Conservation (phyloP, 1,284 basidiomycete species). For the Tylopilus orsonianus region DNA sequence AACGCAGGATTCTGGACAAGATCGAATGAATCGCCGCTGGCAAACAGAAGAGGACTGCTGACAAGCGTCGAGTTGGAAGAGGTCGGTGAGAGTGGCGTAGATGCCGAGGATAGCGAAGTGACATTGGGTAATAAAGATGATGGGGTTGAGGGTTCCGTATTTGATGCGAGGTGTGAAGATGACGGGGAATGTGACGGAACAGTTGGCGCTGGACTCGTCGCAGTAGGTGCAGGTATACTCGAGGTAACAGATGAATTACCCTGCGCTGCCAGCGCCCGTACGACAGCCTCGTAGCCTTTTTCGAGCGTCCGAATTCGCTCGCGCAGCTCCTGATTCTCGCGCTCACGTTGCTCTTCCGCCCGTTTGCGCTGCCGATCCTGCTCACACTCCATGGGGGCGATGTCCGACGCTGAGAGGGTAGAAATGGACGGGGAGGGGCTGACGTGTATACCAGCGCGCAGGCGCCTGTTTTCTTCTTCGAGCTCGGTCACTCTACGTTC, state of each 20-base stretch:
- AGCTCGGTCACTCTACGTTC: conserved; percentile 80
- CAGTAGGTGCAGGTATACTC: conserved; percentile 23
- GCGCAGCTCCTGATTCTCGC: conserved; percentile 72
- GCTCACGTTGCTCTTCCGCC: conserved; percentile 49
- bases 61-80: conserved; percentile 43
- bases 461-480: conserved; percentile 80
- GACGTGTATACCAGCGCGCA: conserved; percentile 63
- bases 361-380: conserved; percentile 41
- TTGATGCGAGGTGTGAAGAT: conserved; percentile 33
- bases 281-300: conserved; percentile 74
- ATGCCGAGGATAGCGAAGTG: conserved; percentile 22
- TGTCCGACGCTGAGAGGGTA: conserved; percentile 32
- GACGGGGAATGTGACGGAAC: conserved; percentile 21
- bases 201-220: conserved; percentile 30
- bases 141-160: conserved; percentile 32
- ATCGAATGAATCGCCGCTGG: conserved; percentile 33
- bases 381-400: conserved; percentile 19
- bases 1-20: conserved; percentile 28
- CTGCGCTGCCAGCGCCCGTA: conserved; percentile 70
- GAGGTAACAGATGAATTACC: conserved; percentile 23
- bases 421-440: conserved; percentile 44
- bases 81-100: conserved; percentile 49
- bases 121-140: conserved; percentile 6
- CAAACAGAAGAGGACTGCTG: conserved; percentile 30
- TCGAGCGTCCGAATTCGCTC: conserved; percentile 76